These are phyloP conservation scores for Lactifluus hygrophoroides DNA, from an alignment of 768 basidiomycete species.

Conservation along the genomic window DNA sequence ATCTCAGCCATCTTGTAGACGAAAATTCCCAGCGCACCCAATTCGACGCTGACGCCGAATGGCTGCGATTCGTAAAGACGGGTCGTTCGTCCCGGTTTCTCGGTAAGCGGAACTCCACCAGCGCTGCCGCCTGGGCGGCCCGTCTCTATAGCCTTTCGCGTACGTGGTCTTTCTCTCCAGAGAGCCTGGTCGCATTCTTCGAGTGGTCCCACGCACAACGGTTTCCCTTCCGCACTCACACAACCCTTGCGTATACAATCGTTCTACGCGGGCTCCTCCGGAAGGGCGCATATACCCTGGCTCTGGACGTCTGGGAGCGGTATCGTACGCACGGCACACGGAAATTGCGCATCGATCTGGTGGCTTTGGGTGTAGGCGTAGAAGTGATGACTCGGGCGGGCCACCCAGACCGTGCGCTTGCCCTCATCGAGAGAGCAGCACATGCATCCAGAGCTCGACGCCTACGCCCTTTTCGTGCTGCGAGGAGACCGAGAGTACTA, in stretches of 20 bases:
- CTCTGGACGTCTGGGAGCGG: conserved; percentile 28
- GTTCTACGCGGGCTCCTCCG: conserved; percentile 45
- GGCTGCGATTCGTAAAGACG: not conserved
- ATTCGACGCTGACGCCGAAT: conserved; percentile 5
- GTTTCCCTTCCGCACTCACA: conserved; percentile 32
- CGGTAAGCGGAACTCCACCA: not conserved
- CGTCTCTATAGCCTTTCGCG: conserved; percentile 12
- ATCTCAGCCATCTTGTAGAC: conserved; percentile 11
- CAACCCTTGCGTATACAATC: conserved; percentile 41
- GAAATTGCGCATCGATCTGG: conserved; percentile 33
- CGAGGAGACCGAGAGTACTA: not conserved
- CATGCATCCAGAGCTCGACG: conserved; percentile 22
- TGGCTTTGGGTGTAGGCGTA: conserved; percentile 43
- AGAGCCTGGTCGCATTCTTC: conserved; percentile 33
- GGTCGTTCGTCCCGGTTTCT: not conserved
- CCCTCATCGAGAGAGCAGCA: conserved; percentile 32
- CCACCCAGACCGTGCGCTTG: conserved; percentile 41
- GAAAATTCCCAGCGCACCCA: not conserved
- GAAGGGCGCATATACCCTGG: conserved; percentile 33
- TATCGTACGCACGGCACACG: not conserved
- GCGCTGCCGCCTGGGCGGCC: conserved; percentile 2
- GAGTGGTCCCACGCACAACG: conserved; percentile 25
- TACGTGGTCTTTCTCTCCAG: conserved; percentile 18
- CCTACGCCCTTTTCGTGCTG: too few species aligned
- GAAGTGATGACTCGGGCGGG: conserved; percentile 39